These are phyloP conservation scores for Aquilaria yunnanensis DNA, from an alignment of 345 rosid species.

Conservation along the genomic window DNA sequence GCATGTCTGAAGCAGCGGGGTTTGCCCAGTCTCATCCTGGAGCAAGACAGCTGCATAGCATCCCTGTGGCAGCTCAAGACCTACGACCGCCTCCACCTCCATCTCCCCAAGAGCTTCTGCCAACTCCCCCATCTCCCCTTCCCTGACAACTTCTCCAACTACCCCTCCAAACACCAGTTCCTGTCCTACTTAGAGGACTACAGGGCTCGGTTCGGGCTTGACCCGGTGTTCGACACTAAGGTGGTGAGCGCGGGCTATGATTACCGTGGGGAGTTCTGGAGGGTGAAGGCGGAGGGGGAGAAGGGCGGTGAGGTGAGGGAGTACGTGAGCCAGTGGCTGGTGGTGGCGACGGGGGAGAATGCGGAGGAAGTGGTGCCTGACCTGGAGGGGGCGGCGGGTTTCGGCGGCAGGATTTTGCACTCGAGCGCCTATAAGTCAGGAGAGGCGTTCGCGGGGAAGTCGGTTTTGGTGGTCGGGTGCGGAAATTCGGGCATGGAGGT, in stretches of 20 bases:
- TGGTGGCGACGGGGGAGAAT: conserved; percentile 81
- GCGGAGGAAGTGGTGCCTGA: conserved; percentile 58
- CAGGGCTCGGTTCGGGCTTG: conserved; percentile 29
- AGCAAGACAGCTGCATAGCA: conserved; percentile 56
- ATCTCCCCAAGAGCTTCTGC: conserved; percentile 77
- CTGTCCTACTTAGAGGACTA: conserved; percentile 53
- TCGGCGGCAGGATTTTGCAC: conserved; percentile 51
- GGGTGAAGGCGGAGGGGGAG: conserved; percentile 37
- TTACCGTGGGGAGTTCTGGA: conserved; percentile 39
- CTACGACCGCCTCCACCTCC: conserved; percentile 83
- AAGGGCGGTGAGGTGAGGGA: conserved; percentile 30
- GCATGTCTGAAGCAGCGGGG: conserved; percentile 61
- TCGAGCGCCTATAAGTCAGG: conserved; percentile 58
- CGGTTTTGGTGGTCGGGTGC: conserved; percentile 80
- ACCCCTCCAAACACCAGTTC: conserved; percentile 72
- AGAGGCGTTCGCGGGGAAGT: conserved; percentile 35
- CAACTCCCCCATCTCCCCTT: conserved; percentile 69
- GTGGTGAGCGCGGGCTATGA: conserved; percentile 58
- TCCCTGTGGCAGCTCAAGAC: conserved; percentile 77
- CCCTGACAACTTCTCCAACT: conserved; percentile 56
- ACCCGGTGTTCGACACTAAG: conserved; percentile 40
- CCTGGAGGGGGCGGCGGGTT: conserved; percentile 50
- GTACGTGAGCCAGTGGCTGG: conserved; percentile 53
- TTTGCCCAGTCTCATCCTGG: conserved; percentile 57
- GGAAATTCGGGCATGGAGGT: conserved; percentile 97